Evolutionary conservation across 768 basidiomycete genomes (phyloP), one percentile per base, ranked within the genome.

Genomic region (Naganishia friedmannii): DNA sequence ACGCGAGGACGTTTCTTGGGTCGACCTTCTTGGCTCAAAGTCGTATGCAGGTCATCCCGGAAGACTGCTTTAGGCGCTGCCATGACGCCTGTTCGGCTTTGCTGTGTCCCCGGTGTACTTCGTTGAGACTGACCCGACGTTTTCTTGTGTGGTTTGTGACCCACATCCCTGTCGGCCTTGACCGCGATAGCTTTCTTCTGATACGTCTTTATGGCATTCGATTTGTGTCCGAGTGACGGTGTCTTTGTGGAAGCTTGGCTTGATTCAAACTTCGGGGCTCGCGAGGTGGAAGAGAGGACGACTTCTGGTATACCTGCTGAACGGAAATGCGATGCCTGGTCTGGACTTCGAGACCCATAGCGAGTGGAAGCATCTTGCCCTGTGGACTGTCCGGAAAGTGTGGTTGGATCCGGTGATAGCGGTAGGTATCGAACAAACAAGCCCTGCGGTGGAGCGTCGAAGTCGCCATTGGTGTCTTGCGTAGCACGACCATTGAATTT

Each of bases 371-470:
- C 37, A 29, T 63, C 60, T 12, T 63, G 60, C 17, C n/a, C 60
- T 1, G 60, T 42, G 10, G 39, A 63, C 10, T 63, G 60, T 7
- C 60, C 60, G 19, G 60, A 63, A 10, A 23, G 39, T 19, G 34
- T 63, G 42, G 60, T 63, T 23, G 42, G 60, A 23, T 63, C 60
- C 39, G 60, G 60, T 3, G 60, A 63, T n/a, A 42, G 26, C 15
- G 60, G 60, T 28, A 63, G 60, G 37, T 42, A 17, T n/a, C 23
- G 48, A 51, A n/a, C 19, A 23, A n/a, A 51, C 7, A 23, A 51
- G n/a, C 48, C 48, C 21, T 51, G n/a, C 6, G 21, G 48, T 13
- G 6, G n/a, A 51, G n/a, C 13, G 13, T n/a, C n/a, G 23, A 7
- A 12, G 48, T 21, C 48, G n/a, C 23, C 2, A 51, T n/a, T 51